These are phyloP conservation scores for Cucurbita argyrosperma DNA, from an alignment of 306 rosid genomes.

Conservation along the genomic window DNA sequence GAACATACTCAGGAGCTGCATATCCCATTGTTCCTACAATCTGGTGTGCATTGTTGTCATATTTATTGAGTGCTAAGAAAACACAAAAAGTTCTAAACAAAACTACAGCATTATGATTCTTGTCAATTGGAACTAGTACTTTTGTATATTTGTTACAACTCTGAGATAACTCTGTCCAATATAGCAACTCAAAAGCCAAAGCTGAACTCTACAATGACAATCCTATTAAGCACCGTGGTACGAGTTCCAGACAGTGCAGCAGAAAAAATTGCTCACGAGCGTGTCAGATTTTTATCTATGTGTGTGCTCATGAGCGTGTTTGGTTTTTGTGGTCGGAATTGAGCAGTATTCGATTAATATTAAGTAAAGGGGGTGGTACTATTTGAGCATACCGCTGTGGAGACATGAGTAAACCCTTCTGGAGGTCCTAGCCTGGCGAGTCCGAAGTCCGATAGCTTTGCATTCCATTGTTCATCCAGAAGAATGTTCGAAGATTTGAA, in stretches of 20 bases:
- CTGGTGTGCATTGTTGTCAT: constrained; percentile 15
- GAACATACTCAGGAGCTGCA: constrained; percentile 92
- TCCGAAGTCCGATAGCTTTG: constrained; percentile 90
- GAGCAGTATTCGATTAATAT: not conserved
- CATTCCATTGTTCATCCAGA: constrained; percentile 89
- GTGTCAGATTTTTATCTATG: not conserved
- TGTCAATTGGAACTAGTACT: not conserved
- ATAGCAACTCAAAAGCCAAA: not conserved
- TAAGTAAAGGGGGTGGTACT: not conserved
- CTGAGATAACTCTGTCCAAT: not conserved
- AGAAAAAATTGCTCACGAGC: not conserved
- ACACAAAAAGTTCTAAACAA: not conserved
- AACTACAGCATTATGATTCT: constrained; percentile 1
- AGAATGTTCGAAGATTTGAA: constrained; percentile 93
- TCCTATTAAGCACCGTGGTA: not conserved
- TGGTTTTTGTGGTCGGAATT: not conserved
- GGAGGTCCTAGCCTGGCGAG: constrained; percentile 92
- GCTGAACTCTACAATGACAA: not conserved
- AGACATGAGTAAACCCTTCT: constrained; percentile 89
- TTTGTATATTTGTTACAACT: not conserved
- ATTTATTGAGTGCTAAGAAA: not conserved
- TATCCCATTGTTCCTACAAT: constrained; percentile 96
- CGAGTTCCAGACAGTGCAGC: not conserved
- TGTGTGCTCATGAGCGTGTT: not conserved
- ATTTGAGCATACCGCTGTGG: constrained; percentile 74